Base-by-base conservation (phyloP, 2,329 filamentous ascomycete species). In the Chrysoporthe puriensis region DNA sequence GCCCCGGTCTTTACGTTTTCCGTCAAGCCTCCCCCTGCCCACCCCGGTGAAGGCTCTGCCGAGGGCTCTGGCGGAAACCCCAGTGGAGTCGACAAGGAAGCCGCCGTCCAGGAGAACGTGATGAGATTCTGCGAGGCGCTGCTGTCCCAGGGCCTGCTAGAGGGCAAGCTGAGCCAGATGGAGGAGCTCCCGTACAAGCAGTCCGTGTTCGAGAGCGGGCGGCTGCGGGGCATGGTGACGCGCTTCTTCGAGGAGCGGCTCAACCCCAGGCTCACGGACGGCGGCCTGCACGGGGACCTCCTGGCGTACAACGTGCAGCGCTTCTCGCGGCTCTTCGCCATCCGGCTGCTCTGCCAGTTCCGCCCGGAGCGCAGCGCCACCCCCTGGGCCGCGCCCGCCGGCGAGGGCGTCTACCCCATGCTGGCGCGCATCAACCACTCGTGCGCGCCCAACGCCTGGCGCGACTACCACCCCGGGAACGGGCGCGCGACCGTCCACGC, bases 401-500 rank as follows among this genome's bases (percentile, higher is more conserved):
- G 48, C 42, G 50, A 48, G 4, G 67, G 61, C 11, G 13, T 69
- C 14, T 69, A 67, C 50, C n/a, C 54, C 8, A 18, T 44, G 32
- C 34, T 64, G 40, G 54, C 61, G 4, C 64, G 64, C 14, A 42
- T 73, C 54, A 73, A 73, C 57, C 71, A 73, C 61, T 70, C 70
- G 4, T 73, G 72, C 62, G 57, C 58, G 4, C 70, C 71, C 18
- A 73, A 73, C 36, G 71, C 70, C 26, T 69, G 67, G 40, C 62
- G 68, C 48, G 64, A 66, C 50, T 71, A 70, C 63, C 70, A 71
- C 44, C 14, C 57, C 32, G 48, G 43, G 6, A 71, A 65, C 26
- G 26, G 62, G 26, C 69, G 70, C 14, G 57, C 71, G 11, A 71
- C 70, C 6, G 59, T 71, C 2, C 70, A 72, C 36, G 69, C 70